Evolutionary conservation across 345 rosid genomes (phyloP).

Genomic region (Populus davidiana): DNA sequence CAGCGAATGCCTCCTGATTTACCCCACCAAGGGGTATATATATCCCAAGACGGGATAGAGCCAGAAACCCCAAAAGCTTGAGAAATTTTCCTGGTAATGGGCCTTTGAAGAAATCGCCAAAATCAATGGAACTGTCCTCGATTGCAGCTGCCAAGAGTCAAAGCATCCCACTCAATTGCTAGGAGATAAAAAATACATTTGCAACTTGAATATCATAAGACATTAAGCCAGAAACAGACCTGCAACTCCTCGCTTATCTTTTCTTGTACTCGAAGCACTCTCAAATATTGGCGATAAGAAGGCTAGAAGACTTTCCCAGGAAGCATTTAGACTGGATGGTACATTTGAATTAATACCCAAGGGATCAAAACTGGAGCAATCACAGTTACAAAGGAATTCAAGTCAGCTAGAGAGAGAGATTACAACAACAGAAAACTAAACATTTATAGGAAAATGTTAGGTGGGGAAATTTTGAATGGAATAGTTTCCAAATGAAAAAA

Average conservation of each 20-base stretch:
- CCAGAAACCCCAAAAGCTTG: slow-evolving; percentile 78
- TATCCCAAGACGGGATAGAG: slow-evolving; percentile 86
- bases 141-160: slow-evolving; percentile 71
- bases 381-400: slow-evolving; percentile 43
- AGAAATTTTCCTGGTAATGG: slow-evolving; percentile 92
- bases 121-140: slow-evolving; percentile 96
- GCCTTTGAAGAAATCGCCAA: slow-evolving; percentile 95
- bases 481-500: not conserved
- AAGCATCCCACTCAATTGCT: slow-evolving; percentile 21
- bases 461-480: not conserved
- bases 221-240: slow-evolving; percentile 41
- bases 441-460: slow-evolving; percentile 6
- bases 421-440: slow-evolving; percentile 18
- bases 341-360: slow-evolving; percentile 63
- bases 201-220: slow-evolving; percentile 4
- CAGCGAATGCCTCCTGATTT: slow-evolving; percentile 83
- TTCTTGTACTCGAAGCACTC: slow-evolving; percentile 60
- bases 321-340: slow-evolving; percentile 39
- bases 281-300: slow-evolving; percentile 52
- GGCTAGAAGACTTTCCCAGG: slow-evolving; percentile 56
- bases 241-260: slow-evolving; percentile 76
- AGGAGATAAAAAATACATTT: slow-evolving; percentile 7
- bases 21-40: slow-evolving; percentile 97
- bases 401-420: slow-evolving; percentile 32
- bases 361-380: slow-evolving; percentile 69